phyloP scores from a whole-genome alignment of 176 grass and related monocot species.

The Panicum miliaceum region DNA sequence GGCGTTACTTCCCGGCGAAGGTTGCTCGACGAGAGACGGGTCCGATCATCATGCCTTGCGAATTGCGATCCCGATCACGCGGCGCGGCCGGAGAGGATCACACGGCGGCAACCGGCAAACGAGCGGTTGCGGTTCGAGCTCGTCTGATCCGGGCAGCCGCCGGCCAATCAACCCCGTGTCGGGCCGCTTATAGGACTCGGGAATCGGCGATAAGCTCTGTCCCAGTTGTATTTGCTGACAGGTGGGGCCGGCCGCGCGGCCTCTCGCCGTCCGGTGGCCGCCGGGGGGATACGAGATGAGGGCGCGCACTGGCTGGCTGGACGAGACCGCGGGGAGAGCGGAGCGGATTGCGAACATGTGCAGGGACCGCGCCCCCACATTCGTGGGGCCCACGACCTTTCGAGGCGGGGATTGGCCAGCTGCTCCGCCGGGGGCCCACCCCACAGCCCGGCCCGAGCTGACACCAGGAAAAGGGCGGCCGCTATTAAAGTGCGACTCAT shows the following conservation, averaged over 20 bases:
- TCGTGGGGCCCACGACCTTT: constrained; percentile 45
- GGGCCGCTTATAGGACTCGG: not conserved
- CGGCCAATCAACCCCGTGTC: not conserved
- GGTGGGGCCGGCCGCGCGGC: not conserved
- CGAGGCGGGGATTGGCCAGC: constrained; percentile 57
- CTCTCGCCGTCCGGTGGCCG: not conserved
- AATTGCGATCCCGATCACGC: not conserved
- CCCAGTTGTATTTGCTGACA: not conserved
- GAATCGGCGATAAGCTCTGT: not conserved
- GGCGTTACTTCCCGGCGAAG: not conserved
- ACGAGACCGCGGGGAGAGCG: constrained; percentile 13
- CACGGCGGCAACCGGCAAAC: not conserved
- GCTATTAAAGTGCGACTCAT: constrained; percentile 40
- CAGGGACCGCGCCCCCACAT: constrained; percentile 3
- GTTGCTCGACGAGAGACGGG: not conserved
- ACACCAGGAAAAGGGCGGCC: constrained; percentile 5
- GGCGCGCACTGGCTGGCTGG: not conserved
- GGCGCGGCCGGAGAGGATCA: not conserved
- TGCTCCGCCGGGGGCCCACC: constrained; percentile 42
- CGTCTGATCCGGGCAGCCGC: not conserved
- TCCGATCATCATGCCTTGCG: not conserved
- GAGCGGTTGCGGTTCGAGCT: not conserved
- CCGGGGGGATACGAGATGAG: not conserved
- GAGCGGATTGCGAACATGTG: constrained; percentile 24
- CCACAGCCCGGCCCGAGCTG: not conserved